A percentile compares a stretch with the other conserved stretches of the same genome.
Conservation (phyloP, 345 rosid genomes). For the Brassica incana region DNA sequence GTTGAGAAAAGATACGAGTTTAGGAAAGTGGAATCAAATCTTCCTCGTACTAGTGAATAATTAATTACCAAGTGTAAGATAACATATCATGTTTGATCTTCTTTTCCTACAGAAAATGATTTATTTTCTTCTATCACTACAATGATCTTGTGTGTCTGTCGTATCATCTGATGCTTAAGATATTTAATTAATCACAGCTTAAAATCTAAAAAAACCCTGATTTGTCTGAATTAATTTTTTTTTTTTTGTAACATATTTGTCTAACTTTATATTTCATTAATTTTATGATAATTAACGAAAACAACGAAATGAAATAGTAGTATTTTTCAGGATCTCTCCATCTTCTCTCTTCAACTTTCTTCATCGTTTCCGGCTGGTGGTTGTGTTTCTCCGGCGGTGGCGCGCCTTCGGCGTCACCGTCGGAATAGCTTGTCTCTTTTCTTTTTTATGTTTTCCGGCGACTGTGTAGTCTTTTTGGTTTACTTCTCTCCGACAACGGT, state of each 20-base stretch:
- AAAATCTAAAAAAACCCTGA: slow-evolving; percentile 18
- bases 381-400: no score
- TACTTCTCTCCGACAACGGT: no score
- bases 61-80: slow-evolving; percentile 28
- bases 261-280: slow-evolving; percentile 11
- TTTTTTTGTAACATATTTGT: neutral
- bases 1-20: slow-evolving; percentile 20
- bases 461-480: no score
- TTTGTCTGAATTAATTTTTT: neutral
- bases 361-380: no score
- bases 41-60: slow-evolving; percentile 28
- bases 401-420: no score
- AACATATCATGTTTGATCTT: slow-evolving; percentile 26
- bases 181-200: slow-evolving; percentile 15
- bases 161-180: slow-evolving; percentile 13
- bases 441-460: no score
- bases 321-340: no score
- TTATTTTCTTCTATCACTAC: neutral
- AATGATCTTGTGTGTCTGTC: slow-evolving; percentile 3
- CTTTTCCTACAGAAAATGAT: neutral
- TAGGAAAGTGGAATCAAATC: slow-evolving; percentile 34
- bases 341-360: no score
- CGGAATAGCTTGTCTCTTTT: no score
- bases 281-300: neutral
- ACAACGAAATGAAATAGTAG: neutral